Base-by-base conservation (phyloP, 495 filamentous ascomycete genomes). In the Aspergillus diversus region DNA sequence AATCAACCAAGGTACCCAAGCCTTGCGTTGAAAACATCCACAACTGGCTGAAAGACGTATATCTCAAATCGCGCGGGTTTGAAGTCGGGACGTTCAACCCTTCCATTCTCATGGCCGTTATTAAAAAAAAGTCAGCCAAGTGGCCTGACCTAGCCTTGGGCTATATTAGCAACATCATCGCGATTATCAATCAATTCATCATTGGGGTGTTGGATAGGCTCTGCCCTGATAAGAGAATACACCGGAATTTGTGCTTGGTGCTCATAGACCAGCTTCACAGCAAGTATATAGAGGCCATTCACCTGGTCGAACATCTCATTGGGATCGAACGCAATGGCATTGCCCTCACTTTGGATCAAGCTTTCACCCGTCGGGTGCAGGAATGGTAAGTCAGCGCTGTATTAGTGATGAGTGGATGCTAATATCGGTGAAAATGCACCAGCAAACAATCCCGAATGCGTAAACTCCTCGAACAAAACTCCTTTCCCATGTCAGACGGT, bases 71-170 rank as follows among this genome's bases (percentile, higher is more conserved):
- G 4, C 66, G 71, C 42, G 78, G 77, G 0, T 78, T 81, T 52
- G 75, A 79, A 31, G 58, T 80, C 16, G 74, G 77, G 0, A 75
- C 72, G 0, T 78, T 84, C 65, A 74, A 79, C 33, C 46, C 65
- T 5, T 56, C 71, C 0, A 51, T 89, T 0, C 65, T 86, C 7
- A 67, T 74, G 0, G 80, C 63, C 8, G 70, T 81, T 4, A 83
- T 86, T 70, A 80, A 78, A 34, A 77, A 84, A 39, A 85, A 89
- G 63, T 83, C 84, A 0, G 65, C 50, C 5, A 87, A 85, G 33
- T 89, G 84, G 86, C 64, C 74, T 0, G 35, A 32, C 2, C 70
- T 89, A 7, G 78, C 82, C 0, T 35, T 74, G 7, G 72, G 70
- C 0, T 83, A 87, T 58, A 72, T 85, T n/a, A 77, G 73, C 46